phyloP scores from a whole-genome alignment of 768 basidiomycete species.

The Trametopsis cervina region DNA sequence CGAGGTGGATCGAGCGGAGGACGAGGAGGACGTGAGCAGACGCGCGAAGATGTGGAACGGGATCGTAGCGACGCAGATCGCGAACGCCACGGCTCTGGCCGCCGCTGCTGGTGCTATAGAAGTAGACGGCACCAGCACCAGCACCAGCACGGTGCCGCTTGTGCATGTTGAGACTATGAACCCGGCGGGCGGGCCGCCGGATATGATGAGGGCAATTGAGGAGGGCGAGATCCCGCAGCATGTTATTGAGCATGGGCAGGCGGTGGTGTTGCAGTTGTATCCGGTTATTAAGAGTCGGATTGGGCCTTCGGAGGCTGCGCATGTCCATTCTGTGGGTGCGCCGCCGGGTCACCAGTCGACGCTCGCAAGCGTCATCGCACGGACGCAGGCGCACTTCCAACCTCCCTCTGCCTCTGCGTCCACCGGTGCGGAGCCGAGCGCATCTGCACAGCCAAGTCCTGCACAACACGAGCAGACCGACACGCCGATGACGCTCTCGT shows the following conservation, averaged over 20 bases:
- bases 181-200: not conserved
- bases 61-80: constrained; percentile 34
- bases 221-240: constrained; percentile 13
- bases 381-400: constrained; percentile 8
- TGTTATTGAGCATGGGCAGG: constrained; percentile 9
- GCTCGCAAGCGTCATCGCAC: constrained; percentile 10
- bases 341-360: constrained; percentile 10
- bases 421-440: constrained; percentile 1
- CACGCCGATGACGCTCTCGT: constrained; percentile 44
- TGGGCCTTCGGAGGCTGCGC: constrained; percentile 6
- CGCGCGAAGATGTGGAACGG: constrained; percentile 66
- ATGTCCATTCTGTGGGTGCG: not conserved
- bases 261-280: constrained; percentile 8
- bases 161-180: not conserved
- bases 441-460: not conserved
- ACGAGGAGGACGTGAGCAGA: constrained; percentile 34
- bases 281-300: constrained; percentile 12
- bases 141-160: not conserved
- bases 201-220: constrained; percentile 13
- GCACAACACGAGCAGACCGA: not conserved
- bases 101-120: constrained; percentile 3
- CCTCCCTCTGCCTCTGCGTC: constrained; percentile 4
- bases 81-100: constrained; percentile 1
- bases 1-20: constrained; percentile 49
- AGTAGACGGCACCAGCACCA: not conserved